Evolutionary conservation across 257 asterid genomes (phyloP).

Genomic region (Cinchona pubescens): DNA sequence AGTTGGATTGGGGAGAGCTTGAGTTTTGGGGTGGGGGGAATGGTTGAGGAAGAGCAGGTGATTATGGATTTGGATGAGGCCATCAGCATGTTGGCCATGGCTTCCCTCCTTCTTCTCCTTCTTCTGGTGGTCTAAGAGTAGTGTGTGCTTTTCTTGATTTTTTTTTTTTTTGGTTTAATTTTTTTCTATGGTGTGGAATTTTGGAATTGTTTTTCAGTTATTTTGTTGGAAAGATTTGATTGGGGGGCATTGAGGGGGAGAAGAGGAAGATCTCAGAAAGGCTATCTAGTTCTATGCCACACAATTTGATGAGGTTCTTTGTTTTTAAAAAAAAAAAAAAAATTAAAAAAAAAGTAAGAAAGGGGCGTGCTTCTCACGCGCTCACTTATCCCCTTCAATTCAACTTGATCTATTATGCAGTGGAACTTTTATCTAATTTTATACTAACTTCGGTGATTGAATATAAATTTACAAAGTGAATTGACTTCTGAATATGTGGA

Average conservation of each 20-base stretch:
- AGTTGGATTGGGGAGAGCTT: constrained; percentile 27
- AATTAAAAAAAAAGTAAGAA: background rate
- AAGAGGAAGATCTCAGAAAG: constrained; percentile 25
- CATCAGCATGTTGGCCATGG: constrained; percentile 82
- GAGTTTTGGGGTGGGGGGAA: constrained; percentile 41
- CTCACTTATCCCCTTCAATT: background rate
- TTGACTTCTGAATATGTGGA: too few species aligned
- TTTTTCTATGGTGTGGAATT: background rate
- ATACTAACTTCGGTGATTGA: too few species aligned
- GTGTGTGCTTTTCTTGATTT: background rate
- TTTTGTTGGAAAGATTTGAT: background rate
- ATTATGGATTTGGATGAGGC: constrained; percentile 58
- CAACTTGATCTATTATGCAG: background rate
- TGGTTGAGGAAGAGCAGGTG: constrained; percentile 29
- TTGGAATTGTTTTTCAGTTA: background rate
- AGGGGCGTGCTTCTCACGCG: constrained; percentile 23
- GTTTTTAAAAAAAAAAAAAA: background rate
- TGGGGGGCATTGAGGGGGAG: background rate
- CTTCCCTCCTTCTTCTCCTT: constrained; percentile 24
- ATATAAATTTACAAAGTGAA: too few species aligned
- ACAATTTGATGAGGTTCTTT: constrained; percentile 41
- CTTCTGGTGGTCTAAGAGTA: background rate
- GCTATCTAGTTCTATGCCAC: constrained; percentile 56
- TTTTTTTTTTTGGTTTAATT: background rate
- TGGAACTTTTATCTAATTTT: too few species aligned